Percentiles rank a stretch among this genome's conserved stretches.
Evolutionary conservation across 2,329 filamentous ascomycete genomes (phyloP).

Genomic region (Phaeosphaeria sp.): DNA sequence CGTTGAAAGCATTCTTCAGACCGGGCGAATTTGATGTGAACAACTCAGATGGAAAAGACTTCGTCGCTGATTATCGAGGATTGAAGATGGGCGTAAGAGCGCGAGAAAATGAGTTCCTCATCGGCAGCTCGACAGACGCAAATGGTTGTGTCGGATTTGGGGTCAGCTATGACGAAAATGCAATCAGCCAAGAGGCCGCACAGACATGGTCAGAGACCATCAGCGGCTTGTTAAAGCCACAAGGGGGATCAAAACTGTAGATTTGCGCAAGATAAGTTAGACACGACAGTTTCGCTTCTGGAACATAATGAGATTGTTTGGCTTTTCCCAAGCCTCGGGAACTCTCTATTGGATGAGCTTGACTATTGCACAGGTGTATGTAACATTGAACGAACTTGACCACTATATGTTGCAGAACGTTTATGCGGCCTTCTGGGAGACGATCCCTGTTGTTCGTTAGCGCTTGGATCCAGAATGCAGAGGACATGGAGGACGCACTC

Average conservation of each 20-base stretch:
- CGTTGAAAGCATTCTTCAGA: conserved; percentile 42
- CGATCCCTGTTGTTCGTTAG: conserved; percentile 40
- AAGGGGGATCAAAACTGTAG: conserved; percentile 23
- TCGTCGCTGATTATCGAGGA: conserved; percentile 49
- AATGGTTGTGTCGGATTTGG: conserved; percentile 45
- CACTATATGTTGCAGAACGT: conserved; percentile 33
- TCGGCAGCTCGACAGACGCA: conserved; percentile 50
- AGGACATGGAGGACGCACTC: conserved; percentile 65
- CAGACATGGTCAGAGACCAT: conserved; percentile 42
- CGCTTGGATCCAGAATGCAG: conserved; percentile 11
- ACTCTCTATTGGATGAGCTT: conserved; percentile 44
- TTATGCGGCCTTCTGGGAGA: conserved; percentile 48
- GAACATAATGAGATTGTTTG: conserved; percentile 30
- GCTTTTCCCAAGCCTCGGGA: conserved; percentile 35
- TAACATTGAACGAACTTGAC: conserved; percentile 44
- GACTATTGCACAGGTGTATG: conserved; percentile 52
- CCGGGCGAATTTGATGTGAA: conserved; percentile 33
- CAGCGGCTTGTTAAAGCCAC: conserved; percentile 36
- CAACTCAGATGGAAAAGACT: conserved; percentile 37
- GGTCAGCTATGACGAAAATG: conserved; percentile 52
- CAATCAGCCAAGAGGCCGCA: conserved; percentile 41
- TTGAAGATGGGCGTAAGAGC: conserved; percentile 51
- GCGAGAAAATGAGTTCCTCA: conserved; percentile 54
- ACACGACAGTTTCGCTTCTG: background rate
- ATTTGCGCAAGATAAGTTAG: background rate